Percentiles rank a stretch among this genome's conserved stretches.
Conservation (phyloP, 352 stramenopile genomes). For the Halophytophthora batemanensis region DNA sequence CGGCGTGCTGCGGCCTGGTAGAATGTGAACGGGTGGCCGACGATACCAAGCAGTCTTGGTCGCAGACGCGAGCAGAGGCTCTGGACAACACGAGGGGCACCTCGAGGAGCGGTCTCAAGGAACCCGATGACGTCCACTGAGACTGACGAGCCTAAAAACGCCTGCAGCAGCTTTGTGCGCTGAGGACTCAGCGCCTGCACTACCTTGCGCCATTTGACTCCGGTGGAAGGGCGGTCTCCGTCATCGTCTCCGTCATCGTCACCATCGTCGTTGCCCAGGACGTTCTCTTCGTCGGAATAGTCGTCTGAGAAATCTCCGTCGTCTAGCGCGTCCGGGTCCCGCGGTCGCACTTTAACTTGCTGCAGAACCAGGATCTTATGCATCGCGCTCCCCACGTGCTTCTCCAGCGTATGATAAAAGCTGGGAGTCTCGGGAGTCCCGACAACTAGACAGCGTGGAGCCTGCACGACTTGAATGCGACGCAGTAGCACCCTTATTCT, state of each 20-base stretch:
- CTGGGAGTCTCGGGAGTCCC: slow-evolving; percentile 16
- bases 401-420: slow-evolving; percentile 36
- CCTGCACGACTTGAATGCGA: slow-evolving; percentile 19
- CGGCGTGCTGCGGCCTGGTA: slow-evolving; percentile 25
- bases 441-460: slow-evolving; percentile 35
- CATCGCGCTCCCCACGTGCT: slow-evolving; percentile 25
- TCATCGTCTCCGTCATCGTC: slow-evolving; percentile 10
- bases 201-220: slow-evolving; percentile 18
- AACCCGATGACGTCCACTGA: slow-evolving; percentile 23
- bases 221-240: slow-evolving; percentile 16
- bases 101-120: slow-evolving; percentile 13
- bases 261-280: not conserved
- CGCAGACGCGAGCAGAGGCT: slow-evolving; percentile 19
- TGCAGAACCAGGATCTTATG: slow-evolving; percentile 44
- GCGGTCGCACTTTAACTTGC: slow-evolving; percentile 21
- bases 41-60: slow-evolving; percentile 27
- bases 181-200: slow-evolving; percentile 24
- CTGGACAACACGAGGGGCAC: slow-evolving; percentile 12
- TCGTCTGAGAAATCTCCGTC: slow-evolving; percentile 25
- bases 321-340: slow-evolving; percentile 11
- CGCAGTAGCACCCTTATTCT: slow-evolving; percentile 11
- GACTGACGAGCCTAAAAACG: slow-evolving; percentile 18
- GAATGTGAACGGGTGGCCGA: slow-evolving; percentile 48
- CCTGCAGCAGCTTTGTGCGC: slow-evolving; percentile 31
- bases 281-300: slow-evolving; percentile 53